Evolutionary conservation across 176 grass and related monocot genomes (phyloP), one percentile per base, ranked within the genome.

Genomic region (Calamus simplicifolius): DNA sequence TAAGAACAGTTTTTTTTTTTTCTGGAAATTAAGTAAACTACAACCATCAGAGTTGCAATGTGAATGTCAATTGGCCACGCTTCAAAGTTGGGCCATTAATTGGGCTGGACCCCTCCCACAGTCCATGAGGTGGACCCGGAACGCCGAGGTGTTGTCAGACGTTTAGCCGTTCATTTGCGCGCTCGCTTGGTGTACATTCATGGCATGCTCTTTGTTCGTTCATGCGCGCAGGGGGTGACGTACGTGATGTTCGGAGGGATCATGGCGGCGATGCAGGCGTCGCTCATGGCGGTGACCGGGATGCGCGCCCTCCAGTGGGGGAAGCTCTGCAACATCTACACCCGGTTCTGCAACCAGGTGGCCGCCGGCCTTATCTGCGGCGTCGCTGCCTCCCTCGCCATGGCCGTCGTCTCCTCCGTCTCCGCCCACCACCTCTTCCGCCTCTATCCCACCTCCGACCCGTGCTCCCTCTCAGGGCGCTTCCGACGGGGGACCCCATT

Each of bases 281-380:
- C 88, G 27, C 0, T 79, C 63, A 60, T 89, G 17, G 88, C 94
- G 12, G 19, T 89, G 29, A 67, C 52, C 5, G 88, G 94, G 51
- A 62, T 66, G 51, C 25, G 50, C 8, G 61, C 48, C 25, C 35
- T 98, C 55, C 84, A 93, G 73, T 98, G 94, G 94, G 76, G 13
- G 57, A 98, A 81, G 81, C 69, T 98, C 51, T 98, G 94, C 76
- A 89, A 98, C 81, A 85, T 98, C 61, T 98, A 89, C 75, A 81
- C 85, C 13, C 74, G 85, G n/a, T 98, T 86, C 82, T 98, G 94
- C 73, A 56, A 81, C 27, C 84, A 93, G 62, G 15, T 98, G 51
- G 94, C 61, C 48, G 88, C 79, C 3, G 82, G 88, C 81, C 73
- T 98, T 51, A 1, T 62, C 13, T 91, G 82, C 66, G 67, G 63